Base-by-base conservation (phyloP, 768 basidiomycete genomes). In the Suillus hirtellus region DNA sequence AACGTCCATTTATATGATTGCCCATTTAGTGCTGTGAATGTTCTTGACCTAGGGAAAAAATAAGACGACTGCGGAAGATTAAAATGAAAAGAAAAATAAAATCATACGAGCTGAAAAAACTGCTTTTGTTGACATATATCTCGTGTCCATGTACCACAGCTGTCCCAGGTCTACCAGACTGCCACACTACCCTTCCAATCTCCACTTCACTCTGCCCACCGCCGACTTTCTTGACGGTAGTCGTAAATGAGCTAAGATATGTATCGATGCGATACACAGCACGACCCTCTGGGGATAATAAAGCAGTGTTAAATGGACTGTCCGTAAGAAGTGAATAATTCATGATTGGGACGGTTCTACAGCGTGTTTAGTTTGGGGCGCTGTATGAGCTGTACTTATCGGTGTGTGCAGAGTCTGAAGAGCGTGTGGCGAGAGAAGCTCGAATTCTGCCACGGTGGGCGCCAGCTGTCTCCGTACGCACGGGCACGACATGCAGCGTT, bases 1-100 rank as follows among this genome's bases (percentile, higher is more conserved):
- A 76, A 75, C 21, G 73, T 69, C 74, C 74, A 75, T 63, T 75
- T 75, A 62, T 75, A 75, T 7, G 74, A 72, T 49, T 75, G 72
- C 19, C 73, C 74, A 53, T 75, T 75, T 67, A 76, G 68, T 31
- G 74, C 75, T 46, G 68, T 75, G 46, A 75, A 75, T 53, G 75
- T 75, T 35, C 74, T 67, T 42, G 74, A 76, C 58, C 73, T 75
- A 55, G 17, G 15, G 24, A 37, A 59, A 24, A 9, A 17, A 42
- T 46, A 47, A 47, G 19, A 50, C 38, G 19, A 40, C 59, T 50
- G 49, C 24, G 15, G 40, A n/a, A 15, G 24, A 52, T 24, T 35
- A 47, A 17, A 21, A 14, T 1, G 1, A 43, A 27, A 43, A 27
- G 43, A 42, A 53, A 47, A 35, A n/a, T 74, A 35, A 10, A 35